Percentiles rank a stretch among this genome's conserved stretches.
phyloP scores from a whole-genome alignment of 2,329 filamentous ascomycete genomes.

The Curvularia sp. region DNA sequence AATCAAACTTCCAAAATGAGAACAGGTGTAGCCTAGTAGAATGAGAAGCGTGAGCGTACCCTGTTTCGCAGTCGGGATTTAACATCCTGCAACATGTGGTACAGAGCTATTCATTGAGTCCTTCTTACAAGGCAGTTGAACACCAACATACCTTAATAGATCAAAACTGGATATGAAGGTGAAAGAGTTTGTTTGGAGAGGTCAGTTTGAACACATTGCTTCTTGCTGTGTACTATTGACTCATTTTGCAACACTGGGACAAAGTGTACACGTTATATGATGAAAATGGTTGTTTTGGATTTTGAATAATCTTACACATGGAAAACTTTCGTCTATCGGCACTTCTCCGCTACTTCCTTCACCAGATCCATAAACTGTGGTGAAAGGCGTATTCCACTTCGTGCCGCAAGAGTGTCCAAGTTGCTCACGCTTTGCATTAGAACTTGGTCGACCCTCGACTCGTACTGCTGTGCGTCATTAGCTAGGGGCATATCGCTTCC shows the following conservation, averaged over 20 bases:
- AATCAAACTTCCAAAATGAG: too few relatives aligned
- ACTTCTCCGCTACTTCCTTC: slow-evolving; percentile 6
- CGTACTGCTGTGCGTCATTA: slow-evolving; percentile 27
- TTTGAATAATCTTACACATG: not conserved
- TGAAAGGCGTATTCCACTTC: slow-evolving; percentile 4
- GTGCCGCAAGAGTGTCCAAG: slow-evolving; percentile 4
- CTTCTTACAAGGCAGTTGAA: not conserved
- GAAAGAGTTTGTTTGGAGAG: not conserved
- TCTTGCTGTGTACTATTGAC: not conserved
- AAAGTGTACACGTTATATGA: not conserved
- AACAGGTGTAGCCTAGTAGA: too few relatives aligned
- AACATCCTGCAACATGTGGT: too few relatives aligned
- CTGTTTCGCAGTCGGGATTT: too few relatives aligned
- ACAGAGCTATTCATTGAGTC: too few relatives aligned
- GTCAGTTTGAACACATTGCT: not conserved
- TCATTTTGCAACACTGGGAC: not conserved
- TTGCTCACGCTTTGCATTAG: slow-evolving; percentile 14
- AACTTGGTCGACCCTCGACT: slow-evolving; percentile 18
- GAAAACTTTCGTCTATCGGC: not conserved
- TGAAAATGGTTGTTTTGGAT: not conserved
- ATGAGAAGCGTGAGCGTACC: too few relatives aligned
- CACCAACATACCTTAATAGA: not conserved
- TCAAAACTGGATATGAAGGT: not conserved
- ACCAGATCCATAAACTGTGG: slow-evolving; percentile 3
- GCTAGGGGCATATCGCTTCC: slow-evolving; percentile 45